Evolutionary conservation across 2,329 filamentous ascomycete genomes (phyloP).

Genomic region (Cercospora sojina): DNA sequence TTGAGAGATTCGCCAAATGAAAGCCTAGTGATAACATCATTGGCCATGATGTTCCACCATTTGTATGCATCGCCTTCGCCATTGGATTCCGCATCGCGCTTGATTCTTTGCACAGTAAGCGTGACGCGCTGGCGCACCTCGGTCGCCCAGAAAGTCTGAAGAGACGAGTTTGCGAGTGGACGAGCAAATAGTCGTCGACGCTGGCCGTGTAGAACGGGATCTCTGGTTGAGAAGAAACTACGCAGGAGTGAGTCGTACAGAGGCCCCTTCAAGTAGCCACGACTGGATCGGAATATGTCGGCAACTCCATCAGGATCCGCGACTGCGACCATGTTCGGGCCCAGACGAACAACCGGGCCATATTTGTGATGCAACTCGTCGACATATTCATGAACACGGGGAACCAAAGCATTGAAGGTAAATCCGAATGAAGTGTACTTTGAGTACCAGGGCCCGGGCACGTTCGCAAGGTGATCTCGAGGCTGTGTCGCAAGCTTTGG

Average conservation of each 20-base stretch:
- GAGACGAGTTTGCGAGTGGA: conserved; percentile 37
- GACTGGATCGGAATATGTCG: conserved; percentile 26
- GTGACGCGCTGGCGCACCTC: conserved; percentile 37
- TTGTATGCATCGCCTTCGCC: conserved; percentile 41
- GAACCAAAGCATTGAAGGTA: conserved; percentile 20
- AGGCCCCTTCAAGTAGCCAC: conserved; percentile 31
- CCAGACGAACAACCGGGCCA: conserved; percentile 32
- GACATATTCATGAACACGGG: conserved; percentile 36
- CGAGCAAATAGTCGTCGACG: conserved; percentile 40
- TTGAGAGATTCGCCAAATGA: conserved; percentile 42
- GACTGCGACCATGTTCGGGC: conserved; percentile 32
- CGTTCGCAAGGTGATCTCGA: conserved; percentile 16
- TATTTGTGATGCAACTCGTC: conserved; percentile 39
- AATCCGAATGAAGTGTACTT: conserved; percentile 21
- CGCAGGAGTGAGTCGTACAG: conserved; percentile 30
- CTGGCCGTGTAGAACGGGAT: conserved; percentile 38
- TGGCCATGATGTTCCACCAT: conserved; percentile 43
- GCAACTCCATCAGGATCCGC: conserved; percentile 29
- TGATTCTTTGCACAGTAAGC: conserved; percentile 38
- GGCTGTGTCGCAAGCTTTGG: conserved; percentile 8
- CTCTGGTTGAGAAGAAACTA: conserved; percentile 39
- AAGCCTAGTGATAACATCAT: conserved; percentile 41
- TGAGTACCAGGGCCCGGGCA: conserved; percentile 26
- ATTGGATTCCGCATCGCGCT: conserved; percentile 26
- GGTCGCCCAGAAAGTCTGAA: conserved; percentile 39